phyloP scores from a whole-genome alignment of 371 early-diverging fungal genomes.

The Saksenaea oblongispora region DNA sequence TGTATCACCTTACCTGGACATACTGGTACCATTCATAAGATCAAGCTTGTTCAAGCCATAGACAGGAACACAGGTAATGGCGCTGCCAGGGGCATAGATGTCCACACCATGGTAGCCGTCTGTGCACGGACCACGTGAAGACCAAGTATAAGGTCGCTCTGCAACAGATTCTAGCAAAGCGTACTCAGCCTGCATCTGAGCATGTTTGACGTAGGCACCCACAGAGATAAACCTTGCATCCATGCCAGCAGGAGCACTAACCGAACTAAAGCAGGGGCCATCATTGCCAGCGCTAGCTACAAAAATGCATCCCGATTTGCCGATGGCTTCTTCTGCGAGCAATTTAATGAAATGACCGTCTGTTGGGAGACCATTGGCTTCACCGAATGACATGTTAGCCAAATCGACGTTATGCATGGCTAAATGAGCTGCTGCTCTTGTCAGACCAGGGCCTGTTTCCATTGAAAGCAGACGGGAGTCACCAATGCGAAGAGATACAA shows the following conservation, averaged over 20 bases:
- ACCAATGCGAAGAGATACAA: conserved; percentile 93
- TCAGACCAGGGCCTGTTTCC: conserved; percentile 88
- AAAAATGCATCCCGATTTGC: conserved; percentile 82
- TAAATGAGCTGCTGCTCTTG: conserved; percentile 81
- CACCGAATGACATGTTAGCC: conserved; percentile 97
- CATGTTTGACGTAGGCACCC: conserved; percentile 88
- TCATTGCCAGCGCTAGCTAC: conserved; percentile 91
- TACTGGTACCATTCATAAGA: conserved; percentile 93
- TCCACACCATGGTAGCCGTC: conserved; percentile 87
- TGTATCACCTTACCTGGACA: conserved; percentile 56
- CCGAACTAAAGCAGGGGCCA: conserved; percentile 87
- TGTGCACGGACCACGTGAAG: conserved; percentile 84
- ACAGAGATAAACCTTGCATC: conserved; percentile 78
- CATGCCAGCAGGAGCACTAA: conserved; percentile 89
- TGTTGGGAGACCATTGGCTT: conserved; percentile 72
- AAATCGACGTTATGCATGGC: conserved; percentile 80
- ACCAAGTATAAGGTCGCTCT: conserved; percentile 89
- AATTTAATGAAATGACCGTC: conserved; percentile 81
- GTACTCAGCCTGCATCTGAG: conserved; percentile 90
- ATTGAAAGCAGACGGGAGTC: conserved; percentile 82
- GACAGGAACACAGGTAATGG: conserved; percentile 90
- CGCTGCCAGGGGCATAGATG: conserved; percentile 92
- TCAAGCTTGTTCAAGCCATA: conserved; percentile 77
- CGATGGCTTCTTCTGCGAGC: conserved; percentile 80
- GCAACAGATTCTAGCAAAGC: conserved; percentile 73